Base-by-base conservation (phyloP, 192 early-diverging fungal genomes). In the Entomortierella parvispora region DNA sequence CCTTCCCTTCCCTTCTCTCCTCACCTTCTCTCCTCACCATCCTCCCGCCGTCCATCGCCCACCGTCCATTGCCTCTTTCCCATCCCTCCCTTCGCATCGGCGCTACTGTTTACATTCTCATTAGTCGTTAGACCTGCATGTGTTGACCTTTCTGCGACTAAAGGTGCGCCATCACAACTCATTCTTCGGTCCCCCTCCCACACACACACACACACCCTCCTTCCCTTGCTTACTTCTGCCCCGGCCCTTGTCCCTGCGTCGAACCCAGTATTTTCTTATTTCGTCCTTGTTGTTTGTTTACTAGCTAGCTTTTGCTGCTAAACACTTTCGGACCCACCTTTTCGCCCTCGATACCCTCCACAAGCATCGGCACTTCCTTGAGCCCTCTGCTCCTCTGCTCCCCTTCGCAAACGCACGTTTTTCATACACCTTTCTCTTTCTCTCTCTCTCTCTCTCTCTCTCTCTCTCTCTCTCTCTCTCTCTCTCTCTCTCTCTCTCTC, bases 141-240 rank as follows among this genome's bases (percentile, higher is more conserved):
- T 65, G 62, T 72, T 72, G 70, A 72, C 70, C 61, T 72, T 46
- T 57, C 61, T 17, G 56, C 61, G 69, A 72, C 59, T 47, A 43
- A 51, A 71, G 68, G 68, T 71, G 22, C 37, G 48, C 70, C 70
- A 64, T 59, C 15, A 22, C 53, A 71, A 63, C 70, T 72, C 62
- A 64, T 59, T 15, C 59, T 53, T 9, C 58, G 62, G 48, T 57
- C 63, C 26, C 57, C 18, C 9, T 11, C 62, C 54, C 10, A 40
- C n/a, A 11, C 37, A 5, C 17, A 34, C 32, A n/a, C n/a, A n/a
- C n/a, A n/a, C n/a, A n/a, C n/a, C n/a, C n/a, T n/a, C 26, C 32
- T 28, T n/a, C 46, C 51, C 22, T 34, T 47, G 54, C 26, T 40
- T 53, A 37, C 32, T 29, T 45, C 37, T 28, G 31, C 62, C 32